Evolutionary conservation across 75 land plant species (phyloP), one percentile per base, ranked within the genome.

Genomic region (Cunninghamia lanceolata): DNA sequence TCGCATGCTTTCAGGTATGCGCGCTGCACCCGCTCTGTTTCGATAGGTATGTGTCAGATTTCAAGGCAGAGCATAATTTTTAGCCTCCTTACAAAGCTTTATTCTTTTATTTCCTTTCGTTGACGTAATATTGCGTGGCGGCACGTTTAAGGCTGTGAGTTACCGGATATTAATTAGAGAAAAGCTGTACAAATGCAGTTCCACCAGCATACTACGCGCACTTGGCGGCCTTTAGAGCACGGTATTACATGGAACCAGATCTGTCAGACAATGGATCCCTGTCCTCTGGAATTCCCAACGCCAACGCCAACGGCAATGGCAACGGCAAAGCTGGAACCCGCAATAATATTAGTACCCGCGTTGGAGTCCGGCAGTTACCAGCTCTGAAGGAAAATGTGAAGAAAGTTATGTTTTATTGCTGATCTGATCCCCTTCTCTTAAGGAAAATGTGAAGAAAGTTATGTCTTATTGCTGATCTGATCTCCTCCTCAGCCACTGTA

Each of bases 121-220:
- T 50, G 53, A 50, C 53, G 53, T 50, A 14, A 50, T 50, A 50
- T 13, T 13, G 53, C 53, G 53, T 50, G 53, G 53, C 53, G 53
- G 53, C 53, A 21, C 68, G 68, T 25, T 63, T 21, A 63, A 63
- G 68, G n/a, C 68, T 1, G 30, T 8, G 68, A 63, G 68, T 28
- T 63, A 63, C 0, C 7, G 68, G 28, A 25, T 21, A 63, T 3
- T 21, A 63, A 25, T 63, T 63, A 5, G 63, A 56, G 25, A 56
- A 4, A 56, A 56, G 25, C 28, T 63, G 68, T 63, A 8, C 68
- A 17, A 32, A 42, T 85, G 88, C 93, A 96, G 99, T 98, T 82
- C 99, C 99, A 17, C 99, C 99, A 14, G 98, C 96, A 2, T 97
- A 96, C 84, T 97, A 96, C 86, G 99, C 99, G 2, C 99, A 96